phyloP scores from a whole-genome alignment of 2,329 filamentous ascomycete genomes.

The Penicillium sclerotiorum region DNA sequence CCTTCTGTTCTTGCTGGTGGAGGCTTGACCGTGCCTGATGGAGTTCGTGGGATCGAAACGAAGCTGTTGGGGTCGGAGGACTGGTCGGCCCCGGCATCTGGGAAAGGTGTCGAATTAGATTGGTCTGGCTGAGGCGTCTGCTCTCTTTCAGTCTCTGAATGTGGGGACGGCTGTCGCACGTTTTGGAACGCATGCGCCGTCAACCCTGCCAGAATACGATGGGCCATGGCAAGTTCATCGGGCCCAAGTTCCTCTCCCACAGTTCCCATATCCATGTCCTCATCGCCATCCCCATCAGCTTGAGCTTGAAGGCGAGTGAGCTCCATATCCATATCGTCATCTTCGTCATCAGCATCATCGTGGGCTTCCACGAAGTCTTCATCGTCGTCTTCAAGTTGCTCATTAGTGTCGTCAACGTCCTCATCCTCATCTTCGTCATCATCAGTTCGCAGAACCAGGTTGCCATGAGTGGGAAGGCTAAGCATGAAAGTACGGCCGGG shows the following conservation, averaged over 20 bases:
- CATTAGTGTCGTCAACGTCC: constrained; percentile 38
- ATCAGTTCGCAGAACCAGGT: constrained; percentile 49
- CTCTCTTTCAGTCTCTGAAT: constrained; percentile 41
- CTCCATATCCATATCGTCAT: constrained; percentile 40
- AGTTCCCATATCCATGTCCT: constrained; percentile 57
- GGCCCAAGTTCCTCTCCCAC: constrained; percentile 71
- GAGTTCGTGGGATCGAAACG: constrained; percentile 79
- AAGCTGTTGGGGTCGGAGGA: constrained; percentile 27
- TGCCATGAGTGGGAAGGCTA: constrained; percentile 44
- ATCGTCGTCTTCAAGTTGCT: constrained; percentile 44
- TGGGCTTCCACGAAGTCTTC: constrained; percentile 54
- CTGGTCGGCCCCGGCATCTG: constrained; percentile 13
- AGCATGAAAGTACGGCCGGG: constrained; percentile 44
- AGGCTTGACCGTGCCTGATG: constrained; percentile 53
- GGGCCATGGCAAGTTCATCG: constrained; percentile 54
- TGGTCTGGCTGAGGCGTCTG: constrained; percentile 20
- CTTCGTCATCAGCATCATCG: constrained; percentile 51
- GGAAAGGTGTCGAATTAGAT: constrained; percentile 16
- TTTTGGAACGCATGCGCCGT: too few relatives aligned
- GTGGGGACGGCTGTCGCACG: constrained; percentile 65
- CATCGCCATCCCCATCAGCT: constrained; percentile 51
- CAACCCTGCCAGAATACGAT: constrained; percentile 74
- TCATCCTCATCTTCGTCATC: constrained; percentile 43
- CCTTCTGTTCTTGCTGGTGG: constrained; percentile 57
- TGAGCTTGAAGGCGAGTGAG: constrained; percentile 39